Base-by-base conservation (phyloP, 129 eudicot genomes). In the Scalesia atractyloides region DNA sequence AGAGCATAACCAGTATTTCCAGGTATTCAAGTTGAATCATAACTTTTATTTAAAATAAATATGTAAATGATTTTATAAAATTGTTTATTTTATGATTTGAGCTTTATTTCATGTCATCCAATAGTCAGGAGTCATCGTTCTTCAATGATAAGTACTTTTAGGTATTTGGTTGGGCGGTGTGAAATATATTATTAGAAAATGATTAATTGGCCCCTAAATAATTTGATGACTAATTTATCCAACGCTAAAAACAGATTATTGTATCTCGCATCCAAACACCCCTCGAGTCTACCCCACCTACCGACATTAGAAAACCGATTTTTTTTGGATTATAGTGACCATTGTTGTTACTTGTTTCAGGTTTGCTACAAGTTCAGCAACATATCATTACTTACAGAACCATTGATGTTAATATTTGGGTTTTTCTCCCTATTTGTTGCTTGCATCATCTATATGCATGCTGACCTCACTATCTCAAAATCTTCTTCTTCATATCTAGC, bases 381-480 rank as follows among this genome's bases (percentile, higher is more conserved):
- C 79, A 52, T 94, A 64, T 84, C 93, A 62, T 74, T 94, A 71
- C 84, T 94, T 19, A 74, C 86, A 41, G 99, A 94, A 80, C 99
- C 99, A 19, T 68, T 94, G 80, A 88, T 94, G 99, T 76, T 94
- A 74, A 85, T 90, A 77, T 88, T 70, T 46, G 97, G 99, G 59
- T 79, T 94, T 78, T 90, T 94, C 91, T 83, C 85, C 70, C 78
- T 94, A 19, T 94, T 94, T 63, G 81, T 90, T 76, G 87, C 97
- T 64, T 90, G 97, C 86, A 82, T 94, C 58, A 81, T 82, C 60
- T 94, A 88, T 68, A 80, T 73, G 71, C 96, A 86, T 77, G 91
- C 91, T 63, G 99, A 94, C 82, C 62, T 94, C 64, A 88, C 99
- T 22, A 94, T 94, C 86, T 94, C 99, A 65, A 94, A 94, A 77